Evolutionary conservation across 805 yeast species (phyloP).

Genomic region (Schwanniomyces sp.): DNA sequence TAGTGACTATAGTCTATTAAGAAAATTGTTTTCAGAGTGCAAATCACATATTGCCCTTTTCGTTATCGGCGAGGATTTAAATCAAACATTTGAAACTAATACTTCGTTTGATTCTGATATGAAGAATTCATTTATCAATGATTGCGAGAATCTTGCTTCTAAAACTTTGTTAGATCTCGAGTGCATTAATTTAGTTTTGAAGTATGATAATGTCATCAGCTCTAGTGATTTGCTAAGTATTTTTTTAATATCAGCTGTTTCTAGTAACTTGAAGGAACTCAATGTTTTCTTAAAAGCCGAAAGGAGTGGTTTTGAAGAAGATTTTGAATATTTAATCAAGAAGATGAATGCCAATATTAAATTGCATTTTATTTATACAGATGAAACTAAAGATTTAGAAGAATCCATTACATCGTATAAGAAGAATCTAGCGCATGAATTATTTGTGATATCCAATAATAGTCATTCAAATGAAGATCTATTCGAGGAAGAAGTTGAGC

Average conservation of each 20-base stretch:
- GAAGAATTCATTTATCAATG: neutral
- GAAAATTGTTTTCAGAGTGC: slow-evolving; percentile 23
- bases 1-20: slow-evolving; percentile 21
- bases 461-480: slow-evolving; percentile 9
- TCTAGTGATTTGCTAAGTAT: slow-evolving; percentile 33
- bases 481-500: slow-evolving; percentile 20
- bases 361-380: slow-evolving; percentile 13
- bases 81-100: neutral
- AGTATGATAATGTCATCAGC: slow-evolving; percentile 32
- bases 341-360: slow-evolving; percentile 7
- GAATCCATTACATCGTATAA: slow-evolving; percentile 11
- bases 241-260: slow-evolving; percentile 23
- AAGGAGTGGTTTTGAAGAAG: slow-evolving; percentile 13
- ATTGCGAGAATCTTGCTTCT: neutral
- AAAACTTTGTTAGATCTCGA: slow-evolving; percentile 10
- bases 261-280: slow-evolving; percentile 10
- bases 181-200: slow-evolving; percentile 25
- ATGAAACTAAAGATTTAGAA: slow-evolving; percentile 12
- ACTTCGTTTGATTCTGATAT: neutral
- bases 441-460: slow-evolving; percentile 25
- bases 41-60: slow-evolving; percentile 34
- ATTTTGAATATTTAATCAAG: slow-evolving; percentile 11
- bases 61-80: slow-evolving; percentile 17
- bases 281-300: slow-evolving; percentile 19
- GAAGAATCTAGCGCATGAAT: slow-evolving; percentile 14